Evolutionary conservation across 2,329 filamentous ascomycete genomes (phyloP), one percentile per base, ranked within the genome.

Genomic region (Paraphaeosphaeria sporulosa): DNA sequence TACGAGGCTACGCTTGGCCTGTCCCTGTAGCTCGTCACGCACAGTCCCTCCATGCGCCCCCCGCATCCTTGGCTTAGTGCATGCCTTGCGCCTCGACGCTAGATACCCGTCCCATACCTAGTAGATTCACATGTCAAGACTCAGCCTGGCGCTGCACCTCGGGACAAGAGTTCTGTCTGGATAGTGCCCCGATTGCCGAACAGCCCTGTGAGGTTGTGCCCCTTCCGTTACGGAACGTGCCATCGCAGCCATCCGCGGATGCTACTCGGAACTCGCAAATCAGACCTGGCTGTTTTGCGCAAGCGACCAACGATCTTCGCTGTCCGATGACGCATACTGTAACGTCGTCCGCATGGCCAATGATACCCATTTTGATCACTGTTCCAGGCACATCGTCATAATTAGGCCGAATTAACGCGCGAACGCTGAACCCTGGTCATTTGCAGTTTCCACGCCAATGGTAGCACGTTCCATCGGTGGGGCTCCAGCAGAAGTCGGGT

Each of bases 151-250:
- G 27, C 34, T 46, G 30, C 40, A 38, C 52, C 52, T 55, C 52
- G 52, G 52, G 52, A 55, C 52, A 55, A 55, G 52, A 44, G 9
- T 38, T 55, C 27, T 38, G 13, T 46, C 21, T 40, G 42, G 52
- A 55, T 55, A 55, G 52, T 36, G 38, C 30, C 40, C 38, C 52
- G 52, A 55, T 55, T 55, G 52, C 52, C 52, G 52, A 55, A 34
- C 40, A 54, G 40, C 51, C 51, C n/a, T 54, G 30, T 21, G 47
- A 36, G 47, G 27, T 36, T 13, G 51, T 30, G 25, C 50, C 38
- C 42, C 30, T 42, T 27, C 50, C 19, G 21, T 40, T 25, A 44
- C 25, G 51, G 30, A 13, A 46, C 30, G 30, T 15, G 40, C 17
- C 42, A 55, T 53, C 15, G 10, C 17, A 21, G 36, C 23, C 36